These are phyloP conservation scores for Ilyonectria robusta DNA, from an alignment of 2,329 filamentous ascomycete species.

Conservation along the genomic window DNA sequence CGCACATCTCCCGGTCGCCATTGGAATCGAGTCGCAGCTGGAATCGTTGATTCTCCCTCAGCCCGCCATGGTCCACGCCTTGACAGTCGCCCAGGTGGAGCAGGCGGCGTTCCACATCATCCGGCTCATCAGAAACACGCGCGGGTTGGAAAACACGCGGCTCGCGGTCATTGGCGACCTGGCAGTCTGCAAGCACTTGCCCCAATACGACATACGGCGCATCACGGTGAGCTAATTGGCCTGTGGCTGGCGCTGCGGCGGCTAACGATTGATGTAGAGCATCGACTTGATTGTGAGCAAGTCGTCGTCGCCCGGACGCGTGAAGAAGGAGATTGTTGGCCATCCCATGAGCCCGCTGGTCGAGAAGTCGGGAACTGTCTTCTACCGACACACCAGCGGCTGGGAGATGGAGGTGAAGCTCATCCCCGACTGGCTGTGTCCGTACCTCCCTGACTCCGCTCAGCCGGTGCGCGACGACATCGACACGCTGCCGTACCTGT, in stretches of 20 bases:
- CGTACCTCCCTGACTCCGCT: slow-evolving; percentile 46
- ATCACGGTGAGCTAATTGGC: slow-evolving; percentile 34
- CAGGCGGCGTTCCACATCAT: slow-evolving; percentile 88
- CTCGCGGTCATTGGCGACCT: slow-evolving; percentile 48
- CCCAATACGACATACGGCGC: slow-evolving; percentile 29
- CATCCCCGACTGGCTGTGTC: slow-evolving; percentile 49
- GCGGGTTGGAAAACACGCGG: slow-evolving; percentile 47
- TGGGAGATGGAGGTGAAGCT: slow-evolving; percentile 50
- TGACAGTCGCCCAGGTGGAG: slow-evolving; percentile 64
- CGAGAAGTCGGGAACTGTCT: slow-evolving; percentile 45
- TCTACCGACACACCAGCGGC: slow-evolving; percentile 44
- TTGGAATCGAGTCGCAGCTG: neutral
- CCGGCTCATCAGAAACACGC: slow-evolving; percentile 78
- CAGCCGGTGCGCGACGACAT: slow-evolving; percentile 40
- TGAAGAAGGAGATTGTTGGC: slow-evolving; percentile 48
- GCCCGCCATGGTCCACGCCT: slow-evolving; percentile 40
- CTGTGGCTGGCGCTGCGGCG: rapidly evolving
- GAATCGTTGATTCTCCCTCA: neutral
- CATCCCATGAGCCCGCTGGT: slow-evolving; percentile 48
- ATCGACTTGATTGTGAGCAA: slow-evolving; percentile 51
- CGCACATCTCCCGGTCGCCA: neutral
- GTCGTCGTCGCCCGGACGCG: slow-evolving; percentile 48
- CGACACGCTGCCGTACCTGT: slow-evolving; percentile 44
- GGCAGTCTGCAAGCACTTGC: slow-evolving; percentile 47
- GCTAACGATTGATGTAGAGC: slow-evolving; percentile 37